Base-by-base conservation (phyloP, 2,329 filamentous ascomycete species). In the Exophiala alcalophila region DNA sequence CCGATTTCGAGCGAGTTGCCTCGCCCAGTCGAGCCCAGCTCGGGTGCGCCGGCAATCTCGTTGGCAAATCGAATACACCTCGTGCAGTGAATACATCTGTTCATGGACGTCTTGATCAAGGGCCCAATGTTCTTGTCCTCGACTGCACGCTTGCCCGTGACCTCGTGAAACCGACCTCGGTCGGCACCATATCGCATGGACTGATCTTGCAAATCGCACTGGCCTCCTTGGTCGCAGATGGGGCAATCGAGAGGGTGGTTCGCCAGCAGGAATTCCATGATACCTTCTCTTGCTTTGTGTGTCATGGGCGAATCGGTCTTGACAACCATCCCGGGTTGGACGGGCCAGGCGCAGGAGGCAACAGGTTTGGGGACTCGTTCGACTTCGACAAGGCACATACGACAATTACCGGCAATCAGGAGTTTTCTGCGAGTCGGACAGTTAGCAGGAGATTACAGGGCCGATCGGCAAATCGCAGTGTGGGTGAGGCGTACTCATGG, bases 71-170 rank as follows among this genome's bases (percentile, higher is more conserved):
- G 89, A 58, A 98, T 81, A 70, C 92, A 98, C 61, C 92, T 83
- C 53, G 92, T 98, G 77, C 92, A 98, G 75, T 98, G 92, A 61
- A 98, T 98, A 70, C 92, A 98, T 65, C 92, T 81, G 77, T 98
- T 98, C 92, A 98, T 98, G 35, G 92, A 98, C 3, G 92, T 98
- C 80, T 98, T 98, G 72, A 98, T 86, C 57, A 98, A 70, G 40
- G 92, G 92, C 24, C 92, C 92, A 61, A 98, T 96, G 69, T 98
- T 97, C 79, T 98, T 98, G 70, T 98, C 92, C 73, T 98, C 92
- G 26, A 96, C 90, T 18, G 89, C 92, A 74, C 92, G 86, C 79
- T 98, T 98, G 70, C 92, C 92, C 42, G 80, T 83, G 61, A 94
- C 71, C 70, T 98, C 92, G 72, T 98, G 92, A 73, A 98, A 98